Evolutionary conservation across 768 basidiomycete species (phyloP), one percentile per base, ranked within the genome.

Genomic region (Phaeolepiota aurea): DNA sequence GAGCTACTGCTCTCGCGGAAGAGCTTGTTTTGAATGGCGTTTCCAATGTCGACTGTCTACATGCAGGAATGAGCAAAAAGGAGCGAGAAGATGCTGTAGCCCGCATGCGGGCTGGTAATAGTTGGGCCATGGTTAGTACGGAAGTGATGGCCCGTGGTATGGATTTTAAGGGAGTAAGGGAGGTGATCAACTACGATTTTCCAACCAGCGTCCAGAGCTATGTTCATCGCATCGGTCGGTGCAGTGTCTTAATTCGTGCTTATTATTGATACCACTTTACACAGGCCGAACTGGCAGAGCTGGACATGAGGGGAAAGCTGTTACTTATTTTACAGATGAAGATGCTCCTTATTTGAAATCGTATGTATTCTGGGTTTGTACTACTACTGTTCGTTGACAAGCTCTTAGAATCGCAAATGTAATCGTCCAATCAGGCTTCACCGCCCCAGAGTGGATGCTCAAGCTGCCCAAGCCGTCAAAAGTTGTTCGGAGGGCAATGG

Each of bases 111-210:
- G 72, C 71, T 51, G 96, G 93, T 0, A 77, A 88, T 55, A 85
- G 88, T 45, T 98, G 96, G 96, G 78, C 93, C 22, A 77, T 98
- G 76, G 76, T 99, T 34, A 88, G 84, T 48, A 99, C 96, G 16
- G 96, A 99, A 58, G 87, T 98, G 38, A 87, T 98, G 88, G 91
- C 90, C 16, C 76, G 96, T 50, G 96, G 96, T 2, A 92, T 99
- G 84, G 96, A 98, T 56, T 98, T 99, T 68, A 87, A 84, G 58
- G 92, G 93, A 7, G 79, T 94, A 38, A 71, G 81, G 44, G 87
- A 97, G 54, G 92, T 99, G 7, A 83, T 98, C 55, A 99, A 97
- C 59, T 93, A 87, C 53, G 94, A 97, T 62, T 97, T 98, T 62
- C 96, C 96, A 2, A 91, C 85, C 28, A 93, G 79, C 41, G 84